phyloP scores from a whole-genome alignment of 768 basidiomycete genomes.

The Rubroboletus satanas region DNA sequence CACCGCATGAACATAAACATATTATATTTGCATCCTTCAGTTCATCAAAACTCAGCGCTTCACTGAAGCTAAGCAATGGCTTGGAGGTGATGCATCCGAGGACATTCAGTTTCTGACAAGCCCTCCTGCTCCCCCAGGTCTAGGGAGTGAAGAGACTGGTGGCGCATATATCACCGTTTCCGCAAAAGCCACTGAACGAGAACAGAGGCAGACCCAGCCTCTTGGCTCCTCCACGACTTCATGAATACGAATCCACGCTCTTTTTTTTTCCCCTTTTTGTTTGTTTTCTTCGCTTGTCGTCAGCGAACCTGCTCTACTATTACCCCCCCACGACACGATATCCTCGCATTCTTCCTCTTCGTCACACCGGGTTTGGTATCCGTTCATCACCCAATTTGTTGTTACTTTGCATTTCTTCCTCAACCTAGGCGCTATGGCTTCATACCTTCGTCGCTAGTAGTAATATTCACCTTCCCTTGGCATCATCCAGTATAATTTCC shows the following conservation, averaged over 20 bases:
- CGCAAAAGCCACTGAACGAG: conserved; percentile 71
- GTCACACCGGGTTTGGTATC: conserved; percentile 22
- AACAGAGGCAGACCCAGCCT: conserved; percentile 30
- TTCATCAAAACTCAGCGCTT: conserved; percentile 88
- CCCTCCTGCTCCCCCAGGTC: conserved; percentile 68
- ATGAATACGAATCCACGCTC: conserved; percentile 24
- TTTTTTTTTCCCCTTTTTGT: neutral
- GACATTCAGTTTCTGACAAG: conserved; percentile 54
- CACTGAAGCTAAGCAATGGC: conserved; percentile 72
- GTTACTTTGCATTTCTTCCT: conserved; percentile 19
- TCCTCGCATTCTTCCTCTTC: conserved; percentile 21
- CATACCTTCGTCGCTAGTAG: conserved; percentile 29
- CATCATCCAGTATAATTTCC: conserved; percentile 29
- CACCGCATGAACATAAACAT: conserved; percentile 9
- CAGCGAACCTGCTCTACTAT: conserved; percentile 22
- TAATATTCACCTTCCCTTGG: conserved; percentile 29
- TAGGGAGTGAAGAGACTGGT: conserved; percentile 66
- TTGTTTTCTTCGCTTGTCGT: conserved; percentile 5
- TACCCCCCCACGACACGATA: conserved; percentile 30
- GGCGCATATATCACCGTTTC: conserved; percentile 87
- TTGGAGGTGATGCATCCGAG: conserved; percentile 69
- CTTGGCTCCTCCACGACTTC: conserved; percentile 26
- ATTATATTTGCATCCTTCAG: conserved; percentile 35
- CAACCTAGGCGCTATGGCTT: conserved; percentile 16
- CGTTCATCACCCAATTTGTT: conserved; percentile 21